Conservation (phyloP, 345 rosid species). For the Populus tremula region DNA sequence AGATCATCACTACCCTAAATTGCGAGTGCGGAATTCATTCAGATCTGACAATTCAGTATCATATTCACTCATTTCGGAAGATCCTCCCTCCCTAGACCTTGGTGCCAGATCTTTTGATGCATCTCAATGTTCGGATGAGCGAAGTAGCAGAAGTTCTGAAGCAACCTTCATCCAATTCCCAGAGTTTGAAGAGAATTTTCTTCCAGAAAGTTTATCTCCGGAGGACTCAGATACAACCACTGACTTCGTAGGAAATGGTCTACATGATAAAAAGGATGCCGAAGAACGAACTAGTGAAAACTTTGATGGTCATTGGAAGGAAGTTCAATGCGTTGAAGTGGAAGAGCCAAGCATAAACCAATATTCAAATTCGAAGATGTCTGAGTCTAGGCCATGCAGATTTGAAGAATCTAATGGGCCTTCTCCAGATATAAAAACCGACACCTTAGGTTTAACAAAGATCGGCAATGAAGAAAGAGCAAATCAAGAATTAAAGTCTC, state of each 20-base stretch:
- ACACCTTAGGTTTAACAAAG: constrained; percentile 22
- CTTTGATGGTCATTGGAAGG: constrained; percentile 48
- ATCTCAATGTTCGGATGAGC: constrained; percentile 55
- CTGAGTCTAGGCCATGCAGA: constrained; percentile 6
- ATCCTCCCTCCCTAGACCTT: constrained; percentile 30
- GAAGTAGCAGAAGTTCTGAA: constrained; percentile 46
- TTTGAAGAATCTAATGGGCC: constrained; percentile 12
- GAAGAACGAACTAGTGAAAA: constrained; percentile 40
- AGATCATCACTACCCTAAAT: constrained; percentile 58
- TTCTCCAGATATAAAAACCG: constrained; percentile 19
- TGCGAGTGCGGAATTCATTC: constrained; percentile 65
- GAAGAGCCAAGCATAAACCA: constrained; percentile 38
- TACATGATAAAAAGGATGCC: constrained; percentile 29
- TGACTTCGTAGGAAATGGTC: constrained; percentile 23
- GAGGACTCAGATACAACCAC: constrained; percentile 29
- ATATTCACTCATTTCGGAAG: constrained; percentile 36
- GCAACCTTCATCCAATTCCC: constrained; percentile 56
- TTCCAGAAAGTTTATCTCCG: constrained; percentile 30
- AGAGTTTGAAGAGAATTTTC: constrained; percentile 44
- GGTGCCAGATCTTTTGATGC: constrained; percentile 37
- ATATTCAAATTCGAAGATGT: constrained; percentile 24
- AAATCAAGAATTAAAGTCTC: constrained; percentile 29
- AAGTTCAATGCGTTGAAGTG: constrained; percentile 54
- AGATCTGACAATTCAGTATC: constrained; percentile 44
- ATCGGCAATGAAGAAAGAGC: constrained; percentile 28